phyloP scores from a whole-genome alignment of 2,329 filamentous ascomycete species.

The Botrytis porri region DNA sequence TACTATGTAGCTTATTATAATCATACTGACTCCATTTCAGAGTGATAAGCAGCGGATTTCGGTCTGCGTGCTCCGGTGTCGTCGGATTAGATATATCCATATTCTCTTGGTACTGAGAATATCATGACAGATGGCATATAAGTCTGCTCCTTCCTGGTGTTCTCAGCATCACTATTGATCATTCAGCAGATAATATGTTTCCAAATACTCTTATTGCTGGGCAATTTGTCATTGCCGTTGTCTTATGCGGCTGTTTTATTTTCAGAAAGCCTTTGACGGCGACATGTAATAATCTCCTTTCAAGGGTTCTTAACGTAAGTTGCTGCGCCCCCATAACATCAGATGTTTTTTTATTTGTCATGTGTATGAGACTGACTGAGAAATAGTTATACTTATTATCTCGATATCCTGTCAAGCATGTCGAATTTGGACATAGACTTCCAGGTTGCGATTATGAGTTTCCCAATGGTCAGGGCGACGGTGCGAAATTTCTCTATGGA shows the following conservation, averaged over 20 bases:
- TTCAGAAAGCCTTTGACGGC: constrained; percentile 5
- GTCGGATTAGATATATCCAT: constrained; percentile 1
- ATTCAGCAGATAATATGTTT: constrained; percentile 12
- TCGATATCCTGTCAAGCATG: constrained; percentile 17
- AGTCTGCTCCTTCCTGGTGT: neutral
- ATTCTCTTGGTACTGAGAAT: neutral
- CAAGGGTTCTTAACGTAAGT: constrained; percentile 2
- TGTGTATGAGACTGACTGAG: neutral
- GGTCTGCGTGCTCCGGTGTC: neutral
- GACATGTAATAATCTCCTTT: neutral
- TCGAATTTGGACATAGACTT: constrained; percentile 17
- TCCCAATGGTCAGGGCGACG: constrained; percentile 43
- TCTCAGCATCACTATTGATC: neutral
- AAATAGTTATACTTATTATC: constrained; percentile 11
- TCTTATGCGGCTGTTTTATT: constrained; percentile 4
- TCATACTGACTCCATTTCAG: neutral
- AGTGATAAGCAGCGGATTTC: neutral
- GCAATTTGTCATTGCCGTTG: neutral
- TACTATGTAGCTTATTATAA: constrained; percentile 5
- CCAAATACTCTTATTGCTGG: constrained; percentile 3
- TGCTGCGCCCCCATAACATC: neutral
- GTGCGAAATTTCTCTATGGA: constrained; percentile 43
- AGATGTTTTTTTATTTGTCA: neutral
- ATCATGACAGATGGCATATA: constrained; percentile 5
- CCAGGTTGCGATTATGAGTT: constrained; percentile 35